A percentile compares a stretch with the other conserved stretches of the same genome.
Conservation (phyloP, 2,329 filamentous ascomycete genomes). For the Beauveria caledonica region DNA sequence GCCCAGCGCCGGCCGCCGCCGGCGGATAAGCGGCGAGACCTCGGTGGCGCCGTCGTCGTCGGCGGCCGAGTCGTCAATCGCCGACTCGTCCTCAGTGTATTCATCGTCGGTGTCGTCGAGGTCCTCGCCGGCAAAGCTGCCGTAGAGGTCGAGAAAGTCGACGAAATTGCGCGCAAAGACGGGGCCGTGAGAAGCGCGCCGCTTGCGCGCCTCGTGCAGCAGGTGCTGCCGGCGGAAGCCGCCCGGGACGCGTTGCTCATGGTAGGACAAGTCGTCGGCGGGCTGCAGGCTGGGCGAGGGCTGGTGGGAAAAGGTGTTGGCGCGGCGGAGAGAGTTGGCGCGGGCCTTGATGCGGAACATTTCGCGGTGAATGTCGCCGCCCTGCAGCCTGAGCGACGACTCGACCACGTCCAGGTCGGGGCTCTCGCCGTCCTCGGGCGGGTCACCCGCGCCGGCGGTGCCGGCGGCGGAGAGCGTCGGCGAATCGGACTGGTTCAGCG, state of each 20-base stretch:
- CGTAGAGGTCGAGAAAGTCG: slow-evolving; percentile 68
- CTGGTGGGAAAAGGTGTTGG: slow-evolving; percentile 59
- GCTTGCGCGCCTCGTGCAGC: slow-evolving; percentile 31
- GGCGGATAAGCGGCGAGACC: slow-evolving; percentile 43
- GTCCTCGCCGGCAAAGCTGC: slow-evolving; percentile 69
- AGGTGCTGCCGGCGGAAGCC: slow-evolving; percentile 40
- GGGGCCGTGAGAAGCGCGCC: slow-evolving; percentile 23
- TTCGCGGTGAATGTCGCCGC: slow-evolving; percentile 71
- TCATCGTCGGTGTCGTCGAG: slow-evolving; percentile 42
- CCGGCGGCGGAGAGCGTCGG: slow-evolving; percentile 12
- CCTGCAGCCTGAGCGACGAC: slow-evolving; percentile 64
- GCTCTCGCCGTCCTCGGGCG: slow-evolving; percentile 17
- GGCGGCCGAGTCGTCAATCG: slow-evolving; percentile 39
- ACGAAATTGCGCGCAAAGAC: slow-evolving; percentile 62
- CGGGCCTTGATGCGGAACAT: slow-evolving; percentile 65
- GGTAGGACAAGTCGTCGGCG: slow-evolving; percentile 24
- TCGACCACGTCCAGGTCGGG: slow-evolving; percentile 32
- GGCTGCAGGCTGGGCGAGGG: slow-evolving; percentile 24
- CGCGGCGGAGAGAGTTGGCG: slow-evolving; percentile 41
- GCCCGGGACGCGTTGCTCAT: slow-evolving; percentile 35
- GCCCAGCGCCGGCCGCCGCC: slow-evolving; percentile 29
- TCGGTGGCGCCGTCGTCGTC: slow-evolving; percentile 35
- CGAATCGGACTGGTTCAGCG: background rate
- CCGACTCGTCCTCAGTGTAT: slow-evolving; percentile 33
- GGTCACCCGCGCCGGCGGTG: slow-evolving; percentile 12